Base-by-base conservation (phyloP, 2,329 filamentous ascomycete genomes). In the Nothophoma quercina region DNA sequence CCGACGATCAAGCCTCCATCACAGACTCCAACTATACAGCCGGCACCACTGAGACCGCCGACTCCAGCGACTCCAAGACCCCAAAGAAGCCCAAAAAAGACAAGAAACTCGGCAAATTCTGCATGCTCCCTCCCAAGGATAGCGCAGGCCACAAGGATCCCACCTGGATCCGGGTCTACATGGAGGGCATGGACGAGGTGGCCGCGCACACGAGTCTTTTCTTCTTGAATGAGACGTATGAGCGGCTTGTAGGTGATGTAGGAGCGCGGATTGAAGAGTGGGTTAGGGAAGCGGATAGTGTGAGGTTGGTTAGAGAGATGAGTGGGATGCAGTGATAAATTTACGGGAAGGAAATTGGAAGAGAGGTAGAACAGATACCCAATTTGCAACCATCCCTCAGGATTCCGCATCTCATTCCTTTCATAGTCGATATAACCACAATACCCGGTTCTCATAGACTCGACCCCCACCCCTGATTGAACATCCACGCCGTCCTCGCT, bases 121-220 rank as follows among this genome's bases (percentile, higher is more conserved):
- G 91, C 75, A 85, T 87, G 62, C 75, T 93, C 3, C 91, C 84
- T 1, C 77, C 89, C 0, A 79, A 79, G 41, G 78, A 83, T 43
- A 74, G 79, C 16, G 79, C 79, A 44, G 86, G 85, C 6, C 77
- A 79, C 54, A 77, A 80, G 34, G 91, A 96, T 69, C 77, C 83
- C 4, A 84, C 87, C 13, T 96, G 93, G 92, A 78, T 92, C 1
- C 81, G 87, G 35, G 83, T 96, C 2, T 87, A 86, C 64, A 95
- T 97, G 89, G 83, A 88, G 51, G 87, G 86, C 44, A 86, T 95
- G 55, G 92, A 96, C 68, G 90, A 96, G 73, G 89, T 96, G 1
- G 87, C 85, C 6, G 93, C 92, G 8, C 92, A 96, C 70, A 93
- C 90, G 56, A 88, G 89, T 0, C 77, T 96, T 43, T 96, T 96